phyloP scores from a whole-genome alignment of 257 asterid species.

The Solanum ossicruentum region DNA sequence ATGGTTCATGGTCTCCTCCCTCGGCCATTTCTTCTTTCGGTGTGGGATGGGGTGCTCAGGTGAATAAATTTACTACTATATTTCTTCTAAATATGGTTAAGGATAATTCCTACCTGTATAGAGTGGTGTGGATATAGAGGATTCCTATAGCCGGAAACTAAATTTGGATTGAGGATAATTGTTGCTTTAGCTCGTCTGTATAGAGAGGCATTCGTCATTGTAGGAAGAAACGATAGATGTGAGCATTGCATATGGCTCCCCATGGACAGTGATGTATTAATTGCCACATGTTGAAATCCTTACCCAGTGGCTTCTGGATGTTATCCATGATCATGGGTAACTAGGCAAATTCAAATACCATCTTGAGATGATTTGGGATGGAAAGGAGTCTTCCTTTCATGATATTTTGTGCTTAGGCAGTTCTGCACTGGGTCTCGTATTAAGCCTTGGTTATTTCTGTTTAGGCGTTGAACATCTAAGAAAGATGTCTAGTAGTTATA shows the following conservation, averaged over 20 bases:
- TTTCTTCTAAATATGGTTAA: background rate
- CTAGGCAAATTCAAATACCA: background rate
- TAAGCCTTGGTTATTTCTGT: background rate
- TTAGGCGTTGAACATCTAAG: background rate
- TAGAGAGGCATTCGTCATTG: background rate
- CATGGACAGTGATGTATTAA: background rate
- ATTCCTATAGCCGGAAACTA: background rate
- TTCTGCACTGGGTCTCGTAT: background rate
- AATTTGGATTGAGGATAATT: background rate
- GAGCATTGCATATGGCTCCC: background rate
- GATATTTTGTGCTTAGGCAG: background rate
- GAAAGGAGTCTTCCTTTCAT: background rate
- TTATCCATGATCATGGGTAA: background rate
- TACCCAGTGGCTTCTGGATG: background rate
- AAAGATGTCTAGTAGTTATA: background rate
- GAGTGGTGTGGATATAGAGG: background rate
- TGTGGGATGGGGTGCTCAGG: slow-evolving; percentile 99
- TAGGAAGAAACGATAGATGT: background rate
- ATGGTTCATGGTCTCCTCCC: slow-evolving; percentile 98
- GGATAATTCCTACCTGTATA: background rate
- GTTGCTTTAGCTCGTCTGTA: background rate
- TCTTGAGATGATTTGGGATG: background rate
- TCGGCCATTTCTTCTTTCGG: slow-evolving; percentile 93
- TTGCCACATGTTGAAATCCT: background rate
- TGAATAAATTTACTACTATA: slow-evolving; percentile 2